phyloP scores from a whole-genome alignment of 331 rosid genomes.

The Rhamnella rubrinervis region DNA sequence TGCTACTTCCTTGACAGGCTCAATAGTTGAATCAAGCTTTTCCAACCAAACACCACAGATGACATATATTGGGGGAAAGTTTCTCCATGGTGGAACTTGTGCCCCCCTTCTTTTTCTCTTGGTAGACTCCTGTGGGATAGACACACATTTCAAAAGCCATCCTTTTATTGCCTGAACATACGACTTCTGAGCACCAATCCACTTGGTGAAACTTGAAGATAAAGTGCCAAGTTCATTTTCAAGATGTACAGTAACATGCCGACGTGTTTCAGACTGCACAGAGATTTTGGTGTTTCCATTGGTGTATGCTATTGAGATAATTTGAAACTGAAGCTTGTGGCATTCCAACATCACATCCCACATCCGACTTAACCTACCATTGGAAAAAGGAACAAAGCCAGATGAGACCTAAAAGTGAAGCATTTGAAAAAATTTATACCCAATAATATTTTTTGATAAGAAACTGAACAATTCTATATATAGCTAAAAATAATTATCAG shows the following conservation, averaged over 20 bases:
- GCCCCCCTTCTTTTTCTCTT: slow-evolving; percentile 46
- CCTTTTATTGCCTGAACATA: slow-evolving; percentile 66
- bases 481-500: background rate
- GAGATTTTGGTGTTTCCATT: slow-evolving; percentile 52
- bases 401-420: slow-evolving; percentile 29
- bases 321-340: slow-evolving; percentile 74
- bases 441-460: background rate
- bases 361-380: slow-evolving; percentile 77
- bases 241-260: slow-evolving; percentile 63
- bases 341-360: slow-evolving; percentile 89
- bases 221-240: slow-evolving; percentile 64
- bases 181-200: slow-evolving; percentile 77
- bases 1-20: slow-evolving; percentile 38
- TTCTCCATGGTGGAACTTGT: slow-evolving; percentile 17
- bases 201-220: slow-evolving; percentile 63
- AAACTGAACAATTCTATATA: background rate
- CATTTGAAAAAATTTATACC: slow-evolving; percentile 1
- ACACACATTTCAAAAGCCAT: slow-evolving; percentile 79
- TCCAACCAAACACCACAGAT: slow-evolving; percentile 65
- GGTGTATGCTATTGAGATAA: slow-evolving; percentile 53
- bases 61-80: slow-evolving; percentile 59
- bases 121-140: slow-evolving; percentile 40
- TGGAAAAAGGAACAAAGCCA: slow-evolving; percentile 15
- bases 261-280: slow-evolving; percentile 58
- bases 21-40: slow-evolving; percentile 2